These are phyloP conservation scores for Hemileccinum rubropunctum DNA, from an alignment of 768 basidiomycete species.

Conservation along the genomic window DNA sequence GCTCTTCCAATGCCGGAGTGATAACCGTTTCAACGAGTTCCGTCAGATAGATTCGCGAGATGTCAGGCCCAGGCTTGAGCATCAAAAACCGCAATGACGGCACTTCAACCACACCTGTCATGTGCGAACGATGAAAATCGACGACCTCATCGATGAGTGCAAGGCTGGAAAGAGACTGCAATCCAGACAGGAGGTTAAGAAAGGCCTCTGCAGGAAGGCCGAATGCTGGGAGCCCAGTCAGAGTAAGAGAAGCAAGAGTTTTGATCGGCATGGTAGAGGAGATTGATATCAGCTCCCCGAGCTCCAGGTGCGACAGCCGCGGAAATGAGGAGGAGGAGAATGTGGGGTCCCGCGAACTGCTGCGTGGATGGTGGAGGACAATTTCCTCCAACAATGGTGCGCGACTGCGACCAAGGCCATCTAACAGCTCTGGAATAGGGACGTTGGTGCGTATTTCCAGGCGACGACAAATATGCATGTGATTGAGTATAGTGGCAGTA, in stretches of 20 bases:
- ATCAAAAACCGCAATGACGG: slow-evolving; percentile 18
- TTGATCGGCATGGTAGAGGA: slow-evolving; percentile 15
- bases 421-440: slow-evolving; percentile 23
- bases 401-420: slow-evolving; percentile 16
- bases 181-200: slow-evolving; percentile 19
- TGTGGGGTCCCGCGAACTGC: slow-evolving; percentile 2
- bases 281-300: slow-evolving; percentile 19
- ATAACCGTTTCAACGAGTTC: slow-evolving; percentile 21
- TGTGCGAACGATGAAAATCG: slow-evolving; percentile 20
- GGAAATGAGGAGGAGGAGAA: slow-evolving; percentile 23
- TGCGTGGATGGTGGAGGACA: slow-evolving; percentile 22
- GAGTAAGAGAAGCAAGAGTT: slow-evolving; percentile 22
- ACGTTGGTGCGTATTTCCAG: slow-evolving; percentile 27
- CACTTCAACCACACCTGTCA: slow-evolving; percentile 12
- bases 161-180: slow-evolving; percentile 23
- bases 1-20: slow-evolving; percentile 24
- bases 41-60: slow-evolving; percentile 28
- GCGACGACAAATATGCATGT: slow-evolving; percentile 24
- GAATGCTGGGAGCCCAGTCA: slow-evolving; percentile 21
- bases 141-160: slow-evolving; percentile 26
- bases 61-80: slow-evolving; percentile 25
- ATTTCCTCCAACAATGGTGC: slow-evolving; percentile 29
- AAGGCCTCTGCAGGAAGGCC: slow-evolving; percentile 22
- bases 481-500: slow-evolving; percentile 23
- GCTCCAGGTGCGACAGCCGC: slow-evolving; percentile 20